Base-by-base conservation (phyloP, 345 rosid species). In the Camelina laxa region DNA sequence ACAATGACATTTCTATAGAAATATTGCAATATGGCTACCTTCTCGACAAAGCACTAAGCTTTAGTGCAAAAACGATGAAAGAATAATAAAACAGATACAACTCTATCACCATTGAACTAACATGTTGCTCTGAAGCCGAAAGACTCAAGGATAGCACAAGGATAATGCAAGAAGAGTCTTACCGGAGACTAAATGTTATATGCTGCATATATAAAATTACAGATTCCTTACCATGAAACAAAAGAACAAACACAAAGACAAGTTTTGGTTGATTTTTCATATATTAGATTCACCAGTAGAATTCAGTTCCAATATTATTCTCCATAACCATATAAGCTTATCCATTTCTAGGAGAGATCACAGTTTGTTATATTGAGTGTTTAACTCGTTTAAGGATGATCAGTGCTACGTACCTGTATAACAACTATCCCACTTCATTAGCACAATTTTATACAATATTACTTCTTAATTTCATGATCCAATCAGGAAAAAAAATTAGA, bases 111-210 rank as follows among this genome's bases (percentile, higher is more conserved):
- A 11, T 30, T 33, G 65, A 44, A 31, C 20, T 33, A 70, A 30
- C 4, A 31, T 14, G 21, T 19, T 31, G 22, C 58, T 86, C 89
- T 84, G 65, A 53, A 82, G 86, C 88, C 86, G 85, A 87, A 80
- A 62, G 87, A 82, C 54, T 56, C 17, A 44, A 20, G 8, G 1
- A 27, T 41, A 38, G 44, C 41, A 5, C 39, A 22, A 51, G 19
- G 55, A 54, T 35, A 74, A 59, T 22, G 36, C 38, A 38, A 30
- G n/a, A 20, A 31, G n/a, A 21, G 16, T 12, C 51, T 54, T 67
- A 54, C 60, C 49, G 1, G 49, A 14, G 9, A 33, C 10, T 9
- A 48, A 14, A 3, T 3, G 30, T 7, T 66, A 17, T 5, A 67
- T 17, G 33, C 35, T 67, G 35, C 72, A 9, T 67, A 50, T 39